Base-by-base conservation (phyloP, 1,284 basidiomycete species). In the Fomitopsis betulina region DNA sequence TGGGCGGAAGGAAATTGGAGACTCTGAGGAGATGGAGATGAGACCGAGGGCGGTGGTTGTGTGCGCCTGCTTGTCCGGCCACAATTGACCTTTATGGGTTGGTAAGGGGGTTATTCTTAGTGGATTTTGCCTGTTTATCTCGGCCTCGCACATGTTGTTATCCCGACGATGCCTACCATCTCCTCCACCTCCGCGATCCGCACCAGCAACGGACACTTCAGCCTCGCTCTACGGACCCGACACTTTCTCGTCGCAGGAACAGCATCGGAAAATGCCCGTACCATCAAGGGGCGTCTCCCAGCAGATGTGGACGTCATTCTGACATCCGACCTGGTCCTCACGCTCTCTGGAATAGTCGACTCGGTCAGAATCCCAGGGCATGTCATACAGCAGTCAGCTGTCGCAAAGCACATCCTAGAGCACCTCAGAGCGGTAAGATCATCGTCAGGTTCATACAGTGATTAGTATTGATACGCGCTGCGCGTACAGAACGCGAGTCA, bases 311-410 rank as follows among this genome's bases (percentile, higher is more conserved):
- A 86, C 66, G 74, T 87, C 25, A 65, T 81, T 55, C 72, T 81
- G 43, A 69, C 76, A 33, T 79, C 83, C 10, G 77, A 79, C 66
- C 66, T 90, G 47, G 64, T 75, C 33, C 66, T 91, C 59, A 74
- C 77, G 10, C 65, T 90, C 59, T 76, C 80, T 58, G 88, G 84
- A 37, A 72, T 72, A 37, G 62, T 82, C 23, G 76, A 87, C 64
- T 75, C 78, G 50, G 67, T 63, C 50, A 63, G 66, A 59, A 70
- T 84, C 42, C 61, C 75, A 55, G 63, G 75, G 30, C 61, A 72
- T 32, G 72, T 73, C 19, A 67, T 89, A 32, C 64, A 69, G 58
- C 62, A 67, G 19, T 90, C 88, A 32, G 77, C 77, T 38, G 73
- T 85, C 55, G 74, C 77, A 10, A 70, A 67, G 38, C 78, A 84